Evolutionary conservation across 2,329 filamentous ascomycete species (phyloP).

Genomic region (Exophiala spinifera): DNA sequence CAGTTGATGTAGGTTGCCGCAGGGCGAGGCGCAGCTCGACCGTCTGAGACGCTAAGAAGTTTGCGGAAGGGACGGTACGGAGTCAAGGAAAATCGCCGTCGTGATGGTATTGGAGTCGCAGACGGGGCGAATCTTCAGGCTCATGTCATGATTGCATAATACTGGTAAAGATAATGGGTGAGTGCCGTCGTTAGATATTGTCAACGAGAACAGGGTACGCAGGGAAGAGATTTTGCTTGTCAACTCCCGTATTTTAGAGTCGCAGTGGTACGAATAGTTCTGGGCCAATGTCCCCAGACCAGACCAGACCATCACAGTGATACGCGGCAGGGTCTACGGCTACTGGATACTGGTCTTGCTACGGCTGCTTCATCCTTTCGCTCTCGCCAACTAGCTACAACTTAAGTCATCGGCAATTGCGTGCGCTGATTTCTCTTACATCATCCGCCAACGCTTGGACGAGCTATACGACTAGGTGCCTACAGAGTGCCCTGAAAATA

Average conservation of each 20-base stretch:
- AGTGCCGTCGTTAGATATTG: background rate
- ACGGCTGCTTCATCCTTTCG: too few species aligned
- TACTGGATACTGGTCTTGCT: too few species aligned
- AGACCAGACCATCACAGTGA: too few species aligned
- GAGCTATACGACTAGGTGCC: too few species aligned
- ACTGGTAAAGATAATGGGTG: constrained; percentile 4
- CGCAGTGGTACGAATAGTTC: too few species aligned
- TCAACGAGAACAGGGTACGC: background rate
- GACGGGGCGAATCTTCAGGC: background rate
- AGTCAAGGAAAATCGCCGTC: background rate
- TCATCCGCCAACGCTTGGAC: too few species aligned
- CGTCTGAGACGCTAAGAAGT: constrained; percentile 20
- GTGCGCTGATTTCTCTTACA: too few species aligned
- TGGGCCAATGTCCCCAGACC: background rate
- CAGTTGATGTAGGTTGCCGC: constrained; percentile 5
- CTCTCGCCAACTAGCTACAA: too few species aligned
- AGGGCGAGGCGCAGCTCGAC: constrained; percentile 21
- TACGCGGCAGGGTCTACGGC: background rate
- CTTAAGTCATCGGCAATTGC: too few species aligned
- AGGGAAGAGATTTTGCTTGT: background rate
- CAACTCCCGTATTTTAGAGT: background rate
- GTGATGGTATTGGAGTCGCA: background rate
- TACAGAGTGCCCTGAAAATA: too few species aligned
- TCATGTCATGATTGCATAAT: constrained; percentile 27
- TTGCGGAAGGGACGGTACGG: constrained; percentile 18